Percentiles rank a stretch among this genome's conserved stretches.
These are phyloP conservation scores for Marasmius oreades DNA, from an alignment of 1,284 basidiomycete genomes.

Conservation along the genomic window DNA sequence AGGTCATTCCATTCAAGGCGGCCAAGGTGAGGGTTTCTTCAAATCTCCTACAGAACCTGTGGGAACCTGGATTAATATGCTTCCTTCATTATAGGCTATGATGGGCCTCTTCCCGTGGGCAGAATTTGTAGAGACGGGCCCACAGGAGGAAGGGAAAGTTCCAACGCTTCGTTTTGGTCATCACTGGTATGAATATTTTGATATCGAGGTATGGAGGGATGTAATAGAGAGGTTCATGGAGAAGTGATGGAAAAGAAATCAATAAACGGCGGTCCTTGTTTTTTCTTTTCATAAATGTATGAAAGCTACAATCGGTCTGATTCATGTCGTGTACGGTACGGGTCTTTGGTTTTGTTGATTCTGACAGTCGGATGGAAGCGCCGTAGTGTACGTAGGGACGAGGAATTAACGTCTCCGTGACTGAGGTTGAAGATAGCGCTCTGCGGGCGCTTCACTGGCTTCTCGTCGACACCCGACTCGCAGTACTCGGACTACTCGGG, in stretches of 20 bases:
- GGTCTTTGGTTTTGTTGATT: too few relatives aligned
- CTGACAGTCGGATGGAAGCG: too few relatives aligned
- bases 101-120: slow-evolving; percentile 35
- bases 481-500: too few relatives aligned
- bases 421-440: too few relatives aligned
- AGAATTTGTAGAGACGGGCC: slow-evolving; percentile 29
- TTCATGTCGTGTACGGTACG: too few relatives aligned
- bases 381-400: too few relatives aligned
- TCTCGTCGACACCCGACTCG: too few relatives aligned
- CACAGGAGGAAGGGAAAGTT: slow-evolving; percentile 30
- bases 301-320: too few relatives aligned
- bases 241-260: not conserved
- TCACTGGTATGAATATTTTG: slow-evolving; percentile 45
- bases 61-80: not conserved
- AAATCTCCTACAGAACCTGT: not conserved
- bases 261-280: not conserved
- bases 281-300: too few relatives aligned
- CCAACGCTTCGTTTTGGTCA: slow-evolving; percentile 39
- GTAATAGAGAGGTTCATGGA: slow-evolving; percentile 34
- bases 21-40: slow-evolving; percentile 28
- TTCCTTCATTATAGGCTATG: slow-evolving; percentile 14
- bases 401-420: too few relatives aligned
- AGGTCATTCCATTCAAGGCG: slow-evolving; percentile 32
- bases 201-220: slow-evolving; percentile 35
- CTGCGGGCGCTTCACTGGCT: too few relatives aligned